Base-by-base conservation (phyloP, 495 filamentous ascomycete species). In the Penicillium daleae region DNA sequence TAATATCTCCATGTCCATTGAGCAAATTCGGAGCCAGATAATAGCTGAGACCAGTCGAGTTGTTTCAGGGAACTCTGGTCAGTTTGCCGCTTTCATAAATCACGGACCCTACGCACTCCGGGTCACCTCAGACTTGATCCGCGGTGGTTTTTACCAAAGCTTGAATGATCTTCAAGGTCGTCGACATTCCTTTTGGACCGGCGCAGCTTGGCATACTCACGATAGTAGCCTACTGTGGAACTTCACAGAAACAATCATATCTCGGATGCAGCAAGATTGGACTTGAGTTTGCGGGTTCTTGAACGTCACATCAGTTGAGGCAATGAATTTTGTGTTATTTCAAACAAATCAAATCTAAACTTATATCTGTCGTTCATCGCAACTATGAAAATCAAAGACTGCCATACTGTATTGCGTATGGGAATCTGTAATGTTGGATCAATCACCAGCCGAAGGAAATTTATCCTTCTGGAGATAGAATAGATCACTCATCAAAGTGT, bases 181-280 rank as follows among this genome's bases (percentile, higher is more conserved):
- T 24, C 15, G 26, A 17, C 49, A 27, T 7, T 52, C 49, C 8
- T 52, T 29, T 29, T 52, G 49, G 49, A 52, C 49, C 8, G 49
- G 49, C 6, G 49, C 49, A 7, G 49, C 49, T 9, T 52, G 49
- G 49, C 49, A 52, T 32, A 32, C 49, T 8, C 49, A 52, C n/a
- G 49, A 52, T 52, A 52, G 49, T 15, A 21, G 49, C n/a, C 22
- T 52, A 10, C 10, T 52, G 24, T 52, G 49, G 49, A 52, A 32
- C 0, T 52, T 52, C 27, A 52, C 49, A 10, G 49, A 52, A 12
- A 21, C 6, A 10, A 52, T 52, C 8, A 27, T 52, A 6, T 29
- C 24, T 17, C 13, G 13, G 4, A 52, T 52, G 49, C 49, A 52
- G 49, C 24, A 7, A 12, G 26, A 52, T 32, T 52, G 49, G 49